Conservation (phyloP, 306 rosid species). For the Trifolium dubium region DNA sequence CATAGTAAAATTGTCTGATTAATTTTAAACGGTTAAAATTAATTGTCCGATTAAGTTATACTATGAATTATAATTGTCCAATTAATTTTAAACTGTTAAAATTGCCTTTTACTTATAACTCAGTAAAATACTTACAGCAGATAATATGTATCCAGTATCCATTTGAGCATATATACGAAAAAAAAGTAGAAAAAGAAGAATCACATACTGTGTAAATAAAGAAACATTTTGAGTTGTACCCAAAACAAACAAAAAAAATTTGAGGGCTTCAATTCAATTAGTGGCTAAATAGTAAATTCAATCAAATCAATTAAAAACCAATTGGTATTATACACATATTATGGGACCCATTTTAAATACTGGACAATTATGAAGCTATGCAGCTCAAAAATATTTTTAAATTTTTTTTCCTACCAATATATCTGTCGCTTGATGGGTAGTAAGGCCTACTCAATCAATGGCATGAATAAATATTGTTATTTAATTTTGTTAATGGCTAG, state of each 20-base stretch:
- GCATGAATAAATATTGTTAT: slow-evolving; percentile 15
- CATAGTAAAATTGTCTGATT: too few species aligned
- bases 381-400: slow-evolving; percentile 25
- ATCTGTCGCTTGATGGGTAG: slow-evolving; percentile 67
- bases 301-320: slow-evolving; percentile 53
- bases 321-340: slow-evolving; percentile 58
- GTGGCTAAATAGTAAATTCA: slow-evolving; percentile 41
- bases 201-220: neutral
- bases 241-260: too few species aligned
- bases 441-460: slow-evolving; percentile 55
- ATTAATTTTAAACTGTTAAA: too few species aligned
- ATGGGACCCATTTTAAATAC: slow-evolving; percentile 67
- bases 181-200: slow-evolving; percentile 19
- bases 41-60: too few species aligned
- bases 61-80: too few species aligned
- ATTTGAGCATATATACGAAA: neutral
- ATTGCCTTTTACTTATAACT: too few species aligned
- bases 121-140: too few species aligned
- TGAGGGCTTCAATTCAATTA: slow-evolving; percentile 45
- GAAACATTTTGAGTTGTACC: too few species aligned
- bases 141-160: too few species aligned
- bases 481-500: slow-evolving; percentile 28
- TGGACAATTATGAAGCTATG: slow-evolving; percentile 49
- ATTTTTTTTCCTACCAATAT: slow-evolving; percentile 38
- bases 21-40: too few species aligned